Evolutionary conservation across 805 yeast species (phyloP), one percentile per base, ranked within the genome.

Genomic region (Ogataea sp.): DNA sequence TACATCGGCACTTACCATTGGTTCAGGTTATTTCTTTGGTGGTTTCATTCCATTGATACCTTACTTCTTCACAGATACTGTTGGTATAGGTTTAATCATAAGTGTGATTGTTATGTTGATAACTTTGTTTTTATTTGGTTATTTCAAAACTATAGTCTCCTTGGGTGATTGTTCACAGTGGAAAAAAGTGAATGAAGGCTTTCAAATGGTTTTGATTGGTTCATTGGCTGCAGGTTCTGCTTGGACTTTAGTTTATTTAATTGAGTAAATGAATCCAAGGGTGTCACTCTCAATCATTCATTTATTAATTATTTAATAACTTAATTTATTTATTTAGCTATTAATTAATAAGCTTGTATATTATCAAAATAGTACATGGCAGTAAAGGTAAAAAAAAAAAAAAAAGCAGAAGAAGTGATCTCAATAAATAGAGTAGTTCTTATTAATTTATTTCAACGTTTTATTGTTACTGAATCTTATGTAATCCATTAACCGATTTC

Each of bases 211-310:
- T 39, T 62, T 82, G n/a, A 89, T 86, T 37, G 98, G 98, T 30
- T 94, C 97, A n/a, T 66, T 83, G 25, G 97, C 98, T 18, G 97
- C 98, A 4, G 95, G 96, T 4, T 84, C 95, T 20, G 98, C 98
- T 10, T 90, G 96, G 95, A 77, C 76, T 34, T 74, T 89, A 56
- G 98, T 90, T 26, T 82, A 79, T 57, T 59, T 81, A 46, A 78
- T 90, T 44, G 96, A 80, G n/a, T 32, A 20, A 17, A 11, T n/a
- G n/a, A n/a, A n/a, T n/a, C n/a, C n/a, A n/a, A n/a, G n/a, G n/a
- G n/a, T n/a, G n/a, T n/a, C n/a, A n/a, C n/a, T n/a, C n/a, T n/a
- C n/a, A n/a, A n/a, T n/a, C n/a, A n/a, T n/a, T n/a, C n/a, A n/a
- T n/a, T n/a, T n/a, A n/a, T n/a, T n/a, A n/a, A n/a, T n/a, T n/a